Percentiles rank a stretch among this genome's conserved stretches.
Conservation (phyloP, 805 yeast species). For the Teunomyces lycoperdinae region DNA sequence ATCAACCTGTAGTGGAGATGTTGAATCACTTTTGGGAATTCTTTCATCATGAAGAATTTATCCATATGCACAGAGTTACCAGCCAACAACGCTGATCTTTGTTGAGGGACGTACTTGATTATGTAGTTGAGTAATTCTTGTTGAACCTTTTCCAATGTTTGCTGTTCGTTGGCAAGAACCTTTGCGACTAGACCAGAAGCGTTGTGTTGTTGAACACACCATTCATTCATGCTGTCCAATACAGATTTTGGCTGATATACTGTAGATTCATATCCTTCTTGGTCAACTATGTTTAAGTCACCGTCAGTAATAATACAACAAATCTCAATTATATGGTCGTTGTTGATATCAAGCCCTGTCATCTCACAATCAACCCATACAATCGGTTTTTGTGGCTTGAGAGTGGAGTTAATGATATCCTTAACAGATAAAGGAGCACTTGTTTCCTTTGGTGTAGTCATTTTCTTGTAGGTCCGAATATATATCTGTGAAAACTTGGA, state of each 20-base stretch:
- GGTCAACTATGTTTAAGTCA: slow-evolving; percentile 65
- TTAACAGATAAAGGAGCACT: neutral
- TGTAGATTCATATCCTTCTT: slow-evolving; percentile 75
- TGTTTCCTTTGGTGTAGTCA: neutral
- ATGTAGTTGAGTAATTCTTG: slow-evolving; percentile 62
- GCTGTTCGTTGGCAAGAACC: slow-evolving; percentile 52
- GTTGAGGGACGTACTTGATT: slow-evolving; percentile 47
- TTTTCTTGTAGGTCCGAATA: slow-evolving; percentile 2
- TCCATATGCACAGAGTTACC: slow-evolving; percentile 96
- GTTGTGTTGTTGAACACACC: slow-evolving; percentile 87
- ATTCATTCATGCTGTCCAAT: slow-evolving; percentile 75
- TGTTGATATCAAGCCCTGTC: slow-evolving; percentile 85
- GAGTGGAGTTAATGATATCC: slow-evolving; percentile 1
- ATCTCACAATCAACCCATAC: slow-evolving; percentile 99
- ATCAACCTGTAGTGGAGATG: slow-evolving; percentile 70
- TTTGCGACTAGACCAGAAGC: slow-evolving; percentile 70
- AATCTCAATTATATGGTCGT: slow-evolving; percentile 84
- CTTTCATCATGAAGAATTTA: slow-evolving; percentile 74
- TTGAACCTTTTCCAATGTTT: slow-evolving; percentile 61
- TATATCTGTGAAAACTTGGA: neutral
- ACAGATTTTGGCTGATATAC: slow-evolving; percentile 61
- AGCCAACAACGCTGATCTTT: slow-evolving; percentile 67
- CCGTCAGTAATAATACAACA: slow-evolving; percentile 90
- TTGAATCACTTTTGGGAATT: slow-evolving; percentile 73
- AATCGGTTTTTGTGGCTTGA: slow-evolving; percentile 34